A percentile compares a stretch with the other conserved stretches of the same genome.
phyloP scores from a whole-genome alignment of 805 yeast genomes.

The Myxozyma melibiosi region DNA sequence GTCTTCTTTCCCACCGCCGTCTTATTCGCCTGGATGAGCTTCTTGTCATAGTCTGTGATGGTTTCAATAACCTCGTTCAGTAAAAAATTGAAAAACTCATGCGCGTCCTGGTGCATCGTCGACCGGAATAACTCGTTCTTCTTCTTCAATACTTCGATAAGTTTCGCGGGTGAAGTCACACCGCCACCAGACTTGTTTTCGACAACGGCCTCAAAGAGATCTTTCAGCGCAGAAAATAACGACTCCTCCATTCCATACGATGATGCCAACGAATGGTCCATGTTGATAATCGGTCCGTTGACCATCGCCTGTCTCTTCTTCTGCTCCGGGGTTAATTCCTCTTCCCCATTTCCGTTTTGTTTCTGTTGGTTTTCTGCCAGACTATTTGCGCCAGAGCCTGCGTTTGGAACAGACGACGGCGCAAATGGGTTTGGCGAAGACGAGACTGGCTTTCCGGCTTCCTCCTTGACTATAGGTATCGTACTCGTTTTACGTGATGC shows the following conservation, averaged over 20 bases:
- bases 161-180: conserved; percentile 76
- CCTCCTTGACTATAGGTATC: neutral
- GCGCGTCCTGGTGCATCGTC: conserved; percentile 98
- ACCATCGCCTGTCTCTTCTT: conserved; percentile 20
- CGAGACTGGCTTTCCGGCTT: neutral
- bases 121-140: conserved; percentile 85
- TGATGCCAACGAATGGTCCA: conserved; percentile 65
- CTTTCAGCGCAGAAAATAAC: conserved; percentile 71
- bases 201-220: conserved; percentile 78
- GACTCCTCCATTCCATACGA: conserved; percentile 55
- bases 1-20: conserved; percentile 39
- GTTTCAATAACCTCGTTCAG: conserved; percentile 68
- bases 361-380: neutral
- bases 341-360: too few species aligned
- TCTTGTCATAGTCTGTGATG: conserved; percentile 42
- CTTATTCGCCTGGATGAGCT: conserved; percentile 4
- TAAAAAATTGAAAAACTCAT: conserved; percentile 87
- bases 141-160: conserved; percentile 73
- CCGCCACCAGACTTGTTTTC: conserved; percentile 73
- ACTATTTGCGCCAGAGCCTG: neutral
- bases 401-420: neutral
- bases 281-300: conserved; percentile 55
- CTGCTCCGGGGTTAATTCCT: conserved; percentile 32
- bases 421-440: neutral
- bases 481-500: conserved; percentile 12